These are phyloP conservation scores for Kluyveromyces siamensis DNA, from an alignment of 805 yeast species.

Conservation along the genomic window DNA sequence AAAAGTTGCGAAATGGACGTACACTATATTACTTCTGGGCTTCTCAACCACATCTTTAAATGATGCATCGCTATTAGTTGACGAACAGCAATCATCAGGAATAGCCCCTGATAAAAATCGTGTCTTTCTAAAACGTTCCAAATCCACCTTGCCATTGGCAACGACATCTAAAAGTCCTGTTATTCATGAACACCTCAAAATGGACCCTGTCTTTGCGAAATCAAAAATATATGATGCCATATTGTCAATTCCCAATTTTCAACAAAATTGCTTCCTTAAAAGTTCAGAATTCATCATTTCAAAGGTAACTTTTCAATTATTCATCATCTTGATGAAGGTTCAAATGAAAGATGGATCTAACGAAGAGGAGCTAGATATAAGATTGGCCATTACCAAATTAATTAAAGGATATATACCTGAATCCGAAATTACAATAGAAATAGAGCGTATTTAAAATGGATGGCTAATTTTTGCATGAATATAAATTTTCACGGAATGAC, in stretches of 20 bases:
- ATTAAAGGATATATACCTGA: conserved; percentile 14
- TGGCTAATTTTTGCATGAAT: background rate
- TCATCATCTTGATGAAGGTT: conserved; percentile 46
- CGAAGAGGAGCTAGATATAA: conserved; percentile 53
- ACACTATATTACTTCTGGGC: conserved; percentile 27
- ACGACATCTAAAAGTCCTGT: conserved; percentile 2
- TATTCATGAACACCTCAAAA: background rate
- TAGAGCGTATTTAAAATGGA: conserved; percentile 15
- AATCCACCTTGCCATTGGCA: conserved; percentile 11
- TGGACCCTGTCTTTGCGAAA: conserved; percentile 23
- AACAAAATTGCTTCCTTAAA: conserved; percentile 38
- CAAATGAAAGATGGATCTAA: conserved; percentile 61
- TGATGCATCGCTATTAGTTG: conserved; percentile 13
- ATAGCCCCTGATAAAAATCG: background rate
- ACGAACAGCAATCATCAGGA: conserved; percentile 1
- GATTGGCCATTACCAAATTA: conserved; percentile 28
- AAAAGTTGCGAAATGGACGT: conserved; percentile 28
- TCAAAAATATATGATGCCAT: conserved; percentile 37
- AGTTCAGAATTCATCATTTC: conserved; percentile 39
- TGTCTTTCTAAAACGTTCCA: conserved; percentile 7
- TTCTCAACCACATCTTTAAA: conserved; percentile 25
- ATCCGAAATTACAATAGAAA: conserved; percentile 26
- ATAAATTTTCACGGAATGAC: background rate
- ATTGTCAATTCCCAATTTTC: conserved; percentile 42
- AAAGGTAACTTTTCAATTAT: conserved; percentile 53